These are phyloP conservation scores for Claviceps pazoutovae DNA, from an alignment of 2,329 filamentous ascomycete genomes.

Conservation along the genomic window DNA sequence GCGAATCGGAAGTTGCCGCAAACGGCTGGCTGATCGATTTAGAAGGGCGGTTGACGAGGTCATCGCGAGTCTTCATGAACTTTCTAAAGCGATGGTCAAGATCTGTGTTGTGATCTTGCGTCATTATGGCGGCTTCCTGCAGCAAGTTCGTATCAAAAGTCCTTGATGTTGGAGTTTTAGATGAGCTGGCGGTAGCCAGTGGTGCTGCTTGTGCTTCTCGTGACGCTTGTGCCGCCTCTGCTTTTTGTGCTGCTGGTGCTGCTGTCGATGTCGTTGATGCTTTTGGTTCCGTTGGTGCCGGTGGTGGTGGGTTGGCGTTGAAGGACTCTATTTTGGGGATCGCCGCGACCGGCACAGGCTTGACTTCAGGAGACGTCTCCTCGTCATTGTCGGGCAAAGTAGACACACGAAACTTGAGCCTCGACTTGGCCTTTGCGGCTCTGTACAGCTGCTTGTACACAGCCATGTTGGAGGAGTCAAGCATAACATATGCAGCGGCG, in stretches of 20 bases:
- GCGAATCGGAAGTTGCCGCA: not conserved
- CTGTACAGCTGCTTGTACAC: slow-evolving; percentile 96
- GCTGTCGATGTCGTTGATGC: no score
- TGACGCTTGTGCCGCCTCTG: no score
- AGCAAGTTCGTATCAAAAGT: slow-evolving; percentile 14
- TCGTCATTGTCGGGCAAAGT: slow-evolving; percentile 22
- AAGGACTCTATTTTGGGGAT: not conserved
- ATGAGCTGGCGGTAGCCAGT: slow-evolving; percentile 4
- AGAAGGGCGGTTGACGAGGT: slow-evolving; percentile 5
- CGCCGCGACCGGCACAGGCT: slow-evolving; percentile 21
- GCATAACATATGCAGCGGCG: slow-evolving; percentile 62
- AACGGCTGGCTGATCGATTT: slow-evolving; percentile 3
- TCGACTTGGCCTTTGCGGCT: slow-evolving; percentile 94
- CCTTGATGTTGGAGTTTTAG: slow-evolving; percentile 12
- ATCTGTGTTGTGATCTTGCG: slow-evolving; percentile 12
- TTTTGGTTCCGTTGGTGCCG: no score
- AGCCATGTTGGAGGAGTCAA: slow-evolving; percentile 62
- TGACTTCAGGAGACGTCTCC: slow-evolving; percentile 20
- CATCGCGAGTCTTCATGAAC: slow-evolving; percentile 13
- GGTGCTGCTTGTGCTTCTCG: slow-evolving; percentile 1
- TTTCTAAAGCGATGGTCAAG: slow-evolving; percentile 15
- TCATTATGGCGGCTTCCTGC: slow-evolving; percentile 14
- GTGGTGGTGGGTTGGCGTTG: slow-evolving; percentile 8
- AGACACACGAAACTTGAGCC: slow-evolving; percentile 76
- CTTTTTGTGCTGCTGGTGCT: no score